phyloP scores from a whole-genome alignment of 805 yeast species.

The Blastobotrys robertii region DNA sequence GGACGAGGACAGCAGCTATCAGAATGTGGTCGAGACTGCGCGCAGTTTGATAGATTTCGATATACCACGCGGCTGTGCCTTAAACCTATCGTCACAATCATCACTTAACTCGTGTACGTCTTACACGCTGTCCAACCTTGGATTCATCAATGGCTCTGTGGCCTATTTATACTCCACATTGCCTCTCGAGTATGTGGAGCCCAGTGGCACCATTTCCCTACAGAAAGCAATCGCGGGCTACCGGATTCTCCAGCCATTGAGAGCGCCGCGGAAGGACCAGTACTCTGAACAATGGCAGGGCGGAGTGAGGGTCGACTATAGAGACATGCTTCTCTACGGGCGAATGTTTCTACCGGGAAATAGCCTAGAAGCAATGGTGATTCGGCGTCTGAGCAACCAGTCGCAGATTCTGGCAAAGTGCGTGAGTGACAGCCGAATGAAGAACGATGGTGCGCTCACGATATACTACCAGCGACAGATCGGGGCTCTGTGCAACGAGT shows the following conservation, averaged over 20 bases:
- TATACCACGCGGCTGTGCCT: conserved; percentile 55
- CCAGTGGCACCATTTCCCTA: conserved; percentile 44
- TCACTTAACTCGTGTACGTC: conserved; percentile 64
- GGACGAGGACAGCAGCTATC: conserved; percentile 71
- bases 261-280: conserved; percentile 16
- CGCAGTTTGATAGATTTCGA: conserved; percentile 60
- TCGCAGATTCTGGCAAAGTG: conserved; percentile 67
- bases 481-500: conserved; percentile 57
- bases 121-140: conserved; percentile 54
- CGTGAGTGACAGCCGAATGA: conserved; percentile 53
- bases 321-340: conserved; percentile 58
- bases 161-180: conserved; percentile 69
- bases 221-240: conserved; percentile 67
- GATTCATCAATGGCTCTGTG: conserved; percentile 66
- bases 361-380: conserved; percentile 77
- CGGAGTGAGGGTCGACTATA: conserved; percentile 20
- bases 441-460: conserved; percentile 40
- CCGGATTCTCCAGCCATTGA: conserved; percentile 42
- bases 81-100: conserved; percentile 62
- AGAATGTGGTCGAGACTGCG: conserved; percentile 65
- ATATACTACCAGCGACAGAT: conserved; percentile 52
- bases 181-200: conserved; percentile 41
- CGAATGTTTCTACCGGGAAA: conserved; percentile 82
- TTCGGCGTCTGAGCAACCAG: conserved; percentile 47
- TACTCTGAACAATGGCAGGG: conserved; percentile 22